Conservation (phyloP, 768 basidiomycete genomes). For the Suillus luteus region DNA sequence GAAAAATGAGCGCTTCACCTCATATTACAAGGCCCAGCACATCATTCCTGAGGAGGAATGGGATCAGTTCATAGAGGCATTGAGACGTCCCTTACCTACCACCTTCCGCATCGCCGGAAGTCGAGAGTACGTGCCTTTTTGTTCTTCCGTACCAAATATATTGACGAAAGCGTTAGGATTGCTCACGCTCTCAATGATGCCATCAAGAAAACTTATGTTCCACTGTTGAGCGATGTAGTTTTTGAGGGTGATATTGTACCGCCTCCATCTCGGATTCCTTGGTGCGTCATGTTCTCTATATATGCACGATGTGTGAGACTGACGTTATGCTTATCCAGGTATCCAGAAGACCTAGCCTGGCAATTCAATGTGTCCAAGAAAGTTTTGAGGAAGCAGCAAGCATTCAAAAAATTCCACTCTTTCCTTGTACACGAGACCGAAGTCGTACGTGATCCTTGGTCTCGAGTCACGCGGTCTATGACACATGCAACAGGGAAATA, state of each 20-base stretch:
- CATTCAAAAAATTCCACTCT: constrained; percentile 93
- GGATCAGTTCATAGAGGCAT: constrained; percentile 63
- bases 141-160: background rate
- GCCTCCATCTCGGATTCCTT: constrained; percentile 82
- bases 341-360: constrained; percentile 95
- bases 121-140: constrained; percentile 59
- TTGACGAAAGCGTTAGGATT: constrained; percentile 41
- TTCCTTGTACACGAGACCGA: constrained; percentile 98
- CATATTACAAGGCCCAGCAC: constrained; percentile 75
- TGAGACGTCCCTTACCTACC: constrained; percentile 80
- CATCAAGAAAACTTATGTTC: constrained; percentile 79
- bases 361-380: constrained; percentile 92
- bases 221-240: constrained; percentile 65
- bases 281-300: constrained; percentile 47
- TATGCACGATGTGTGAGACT: background rate
- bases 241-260: constrained; percentile 78
- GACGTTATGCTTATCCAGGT: constrained; percentile 52
- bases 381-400: constrained; percentile 80
- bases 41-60: constrained; percentile 82
- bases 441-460: constrained; percentile 60
- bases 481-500: constrained; percentile 70
- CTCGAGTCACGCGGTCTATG: background rate
- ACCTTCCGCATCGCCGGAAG: constrained; percentile 93
- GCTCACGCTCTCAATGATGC: constrained; percentile 76
- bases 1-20: constrained; percentile 66